Conservation (phyloP, 306 rosid species). For the Vigna mungo region DNA sequence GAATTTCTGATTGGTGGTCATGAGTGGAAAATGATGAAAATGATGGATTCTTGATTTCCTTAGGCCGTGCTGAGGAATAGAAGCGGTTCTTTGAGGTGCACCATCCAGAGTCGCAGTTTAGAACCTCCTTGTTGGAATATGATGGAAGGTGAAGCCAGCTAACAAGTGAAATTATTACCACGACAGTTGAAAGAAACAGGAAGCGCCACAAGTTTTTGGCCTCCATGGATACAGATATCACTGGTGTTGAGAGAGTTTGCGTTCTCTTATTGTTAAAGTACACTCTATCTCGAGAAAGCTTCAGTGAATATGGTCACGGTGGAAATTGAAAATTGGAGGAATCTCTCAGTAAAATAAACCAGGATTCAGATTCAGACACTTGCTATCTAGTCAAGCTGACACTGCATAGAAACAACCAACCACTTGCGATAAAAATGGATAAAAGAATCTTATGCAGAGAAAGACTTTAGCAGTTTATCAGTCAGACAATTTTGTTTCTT, state of each 20-base stretch:
- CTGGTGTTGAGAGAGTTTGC: background rate
- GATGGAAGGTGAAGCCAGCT: slow-evolving; percentile 59
- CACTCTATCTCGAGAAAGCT: background rate
- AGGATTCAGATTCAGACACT: too few species aligned
- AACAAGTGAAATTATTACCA: slow-evolving; percentile 47
- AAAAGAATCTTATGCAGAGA: too few species aligned
- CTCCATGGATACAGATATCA: slow-evolving; percentile 57
- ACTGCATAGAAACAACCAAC: too few species aligned
- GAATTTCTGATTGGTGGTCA: slow-evolving; percentile 44
- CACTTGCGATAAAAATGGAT: too few species aligned
- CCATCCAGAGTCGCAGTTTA: slow-evolving; percentile 68
- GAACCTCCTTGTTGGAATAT: slow-evolving; percentile 44
- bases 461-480: background rate
- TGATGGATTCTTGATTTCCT: slow-evolving; percentile 36
- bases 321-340: background rate
- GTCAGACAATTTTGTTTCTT: background rate
- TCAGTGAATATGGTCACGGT: background rate
- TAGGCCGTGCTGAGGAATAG: slow-evolving; percentile 37
- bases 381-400: too few species aligned
- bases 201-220: slow-evolving; percentile 50
- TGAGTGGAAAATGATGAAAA: slow-evolving; percentile 23
- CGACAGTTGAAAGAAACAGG: slow-evolving; percentile 49
- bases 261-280: background rate
- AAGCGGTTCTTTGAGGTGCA: slow-evolving; percentile 66
- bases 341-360: too few species aligned